A percentile compares a stretch with the other conserved stretches of the same genome.
Conservation (phyloP, 805 yeast species). For the Lachancea nothofagi region DNA sequence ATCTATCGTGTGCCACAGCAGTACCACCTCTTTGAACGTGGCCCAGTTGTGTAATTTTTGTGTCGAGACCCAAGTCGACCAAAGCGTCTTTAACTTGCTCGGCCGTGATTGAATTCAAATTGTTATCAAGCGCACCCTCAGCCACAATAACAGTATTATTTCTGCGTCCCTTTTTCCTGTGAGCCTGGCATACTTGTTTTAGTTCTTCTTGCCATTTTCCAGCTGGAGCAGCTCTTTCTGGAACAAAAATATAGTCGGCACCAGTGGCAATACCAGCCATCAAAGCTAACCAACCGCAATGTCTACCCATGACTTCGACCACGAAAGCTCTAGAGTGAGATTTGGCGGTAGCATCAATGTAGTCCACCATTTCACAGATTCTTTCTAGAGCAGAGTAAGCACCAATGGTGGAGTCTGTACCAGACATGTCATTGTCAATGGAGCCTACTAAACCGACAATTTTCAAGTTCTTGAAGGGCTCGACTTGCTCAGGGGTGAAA, state of each 20-base stretch:
- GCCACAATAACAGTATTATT: slow-evolving; percentile 96
- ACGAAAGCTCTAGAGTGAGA: slow-evolving; percentile 97
- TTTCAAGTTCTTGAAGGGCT: slow-evolving; percentile 63
- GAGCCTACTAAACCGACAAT: slow-evolving; percentile 96
- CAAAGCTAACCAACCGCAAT: slow-evolving; percentile 97
- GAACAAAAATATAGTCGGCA: slow-evolving; percentile 91
- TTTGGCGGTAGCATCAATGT: slow-evolving; percentile 94
- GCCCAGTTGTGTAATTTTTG: slow-evolving; percentile 91
- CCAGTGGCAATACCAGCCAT: slow-evolving; percentile 97
- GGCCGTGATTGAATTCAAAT: slow-evolving; percentile 74
- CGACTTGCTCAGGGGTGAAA: slow-evolving; percentile 53
- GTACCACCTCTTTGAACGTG: slow-evolving; percentile 99
- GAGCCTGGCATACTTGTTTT: slow-evolving; percentile 67
- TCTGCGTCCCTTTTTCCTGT: slow-evolving; percentile 82
- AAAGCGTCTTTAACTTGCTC: slow-evolving; percentile 77
- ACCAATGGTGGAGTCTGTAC: slow-evolving; percentile 95
- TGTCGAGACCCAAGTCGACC: slow-evolving; percentile 82
- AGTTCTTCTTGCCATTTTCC: slow-evolving; percentile 76
- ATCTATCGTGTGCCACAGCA: slow-evolving; percentile 91
- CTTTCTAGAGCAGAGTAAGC: slow-evolving; percentile 91
- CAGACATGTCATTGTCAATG: slow-evolving; percentile 96
- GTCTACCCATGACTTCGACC: slow-evolving; percentile 98
- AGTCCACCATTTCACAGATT: slow-evolving; percentile 90
- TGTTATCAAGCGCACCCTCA: slow-evolving; percentile 89
- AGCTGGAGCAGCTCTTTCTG: slow-evolving; percentile 82